Evolutionary conservation across 331 rosid genomes (phyloP), one percentile per base, ranked within the genome.

Genomic region (Quercus lobata): DNA sequence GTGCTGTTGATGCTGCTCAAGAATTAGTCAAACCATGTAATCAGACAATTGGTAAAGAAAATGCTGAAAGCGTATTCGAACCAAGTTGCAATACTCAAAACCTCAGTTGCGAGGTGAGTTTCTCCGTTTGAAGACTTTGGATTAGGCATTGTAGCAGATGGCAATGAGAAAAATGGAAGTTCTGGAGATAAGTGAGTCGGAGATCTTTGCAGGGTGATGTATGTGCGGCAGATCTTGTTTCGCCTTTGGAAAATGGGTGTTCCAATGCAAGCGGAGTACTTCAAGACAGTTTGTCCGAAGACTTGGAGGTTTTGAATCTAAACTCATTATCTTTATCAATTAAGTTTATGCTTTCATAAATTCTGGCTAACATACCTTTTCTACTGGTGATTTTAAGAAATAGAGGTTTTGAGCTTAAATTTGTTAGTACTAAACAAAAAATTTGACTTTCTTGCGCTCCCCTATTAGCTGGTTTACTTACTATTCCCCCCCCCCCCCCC

Each of bases 21-120:
- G 88, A 65, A 65, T 44, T 78, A 71, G 89, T 81, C 82, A 80
- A 89, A 82, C 78, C 87, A 65, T 85, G 86, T 81, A 81, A 82
- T 89, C 82, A 77, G 79, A 72, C 79, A 17, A 66, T 75, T 15
- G 80, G 76, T 70, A 82, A 58, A 73, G 96, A 87, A 70, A 84
- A 83, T 83, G 88, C 84, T 62, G 90, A 89, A 57, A 77, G 74
- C 81, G 85, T 81, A 41, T 76, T 72, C 16, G 52, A 74, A 66
- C 80, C 96, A 76, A 84, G 81, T 84, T 85, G 88, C 73, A 80
- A 78, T 83, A 8, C 81, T 69, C 90, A 76, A 86, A 88, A 79
- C 88, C 97, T 92, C 91, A 89, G 84, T 83, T 85, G 85, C 54
- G 82, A 91, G 96, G 98, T 88, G 89, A 96, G 97, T 93, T 88